phyloP scores from a whole-genome alignment of 2,329 filamentous ascomycete species.

The Colletotrichum sp. region DNA sequence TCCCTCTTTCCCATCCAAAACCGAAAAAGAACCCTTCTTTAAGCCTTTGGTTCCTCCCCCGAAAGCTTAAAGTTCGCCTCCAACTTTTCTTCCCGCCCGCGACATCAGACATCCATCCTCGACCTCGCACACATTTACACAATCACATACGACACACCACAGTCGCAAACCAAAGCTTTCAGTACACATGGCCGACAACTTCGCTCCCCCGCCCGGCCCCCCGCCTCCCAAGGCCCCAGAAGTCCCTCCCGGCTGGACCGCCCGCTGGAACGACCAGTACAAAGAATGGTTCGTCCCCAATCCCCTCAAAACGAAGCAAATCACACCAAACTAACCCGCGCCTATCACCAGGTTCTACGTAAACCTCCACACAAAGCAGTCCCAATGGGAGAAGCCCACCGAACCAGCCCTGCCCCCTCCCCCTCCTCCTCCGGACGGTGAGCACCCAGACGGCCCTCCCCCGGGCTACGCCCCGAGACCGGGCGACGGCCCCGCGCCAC shows the following conservation, averaged over 20 bases:
- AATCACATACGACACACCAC: background rate
- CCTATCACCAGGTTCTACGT: slow-evolving; percentile 77
- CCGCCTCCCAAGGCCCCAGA: slow-evolving; percentile 70
- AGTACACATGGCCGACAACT: slow-evolving; percentile 59
- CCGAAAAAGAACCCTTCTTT: background rate
- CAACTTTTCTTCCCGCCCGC: background rate
- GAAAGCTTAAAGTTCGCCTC: background rate
- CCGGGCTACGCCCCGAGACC: slow-evolving; percentile 67
- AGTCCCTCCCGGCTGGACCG: slow-evolving; percentile 73
- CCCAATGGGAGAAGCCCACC: slow-evolving; percentile 88
- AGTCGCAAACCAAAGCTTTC: background rate
- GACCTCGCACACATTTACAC: background rate
- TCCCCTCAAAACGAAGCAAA: background rate
- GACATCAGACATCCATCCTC: background rate
- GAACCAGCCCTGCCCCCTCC: slow-evolving; percentile 62
- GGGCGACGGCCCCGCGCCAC: slow-evolving; percentile 36
- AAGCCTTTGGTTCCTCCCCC: background rate
- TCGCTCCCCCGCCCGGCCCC: slow-evolving; percentile 57
- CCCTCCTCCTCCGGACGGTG: slow-evolving; percentile 39
- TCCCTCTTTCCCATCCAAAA: background rate
- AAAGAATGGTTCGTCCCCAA: slow-evolving; percentile 70
- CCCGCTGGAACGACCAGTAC: slow-evolving; percentile 86
- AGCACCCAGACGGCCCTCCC: slow-evolving; percentile 64
- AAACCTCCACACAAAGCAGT: slow-evolving; percentile 85
- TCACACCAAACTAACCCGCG: background rate